Evolutionary conservation across 176 grass and related monocot genomes (phyloP).

Genomic region (Canna indica): DNA sequence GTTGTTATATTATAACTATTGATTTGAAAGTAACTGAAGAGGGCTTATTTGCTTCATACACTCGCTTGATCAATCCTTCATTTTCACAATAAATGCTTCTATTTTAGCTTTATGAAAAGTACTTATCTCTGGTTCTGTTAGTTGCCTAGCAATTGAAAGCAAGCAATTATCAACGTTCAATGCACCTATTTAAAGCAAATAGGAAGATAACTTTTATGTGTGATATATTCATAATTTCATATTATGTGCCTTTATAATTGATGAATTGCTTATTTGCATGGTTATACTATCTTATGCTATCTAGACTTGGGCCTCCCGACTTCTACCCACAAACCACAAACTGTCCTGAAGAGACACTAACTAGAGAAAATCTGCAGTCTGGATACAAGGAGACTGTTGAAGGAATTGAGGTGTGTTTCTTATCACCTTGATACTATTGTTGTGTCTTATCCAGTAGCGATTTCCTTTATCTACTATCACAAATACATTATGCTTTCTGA

Average conservation of each 20-base stretch:
- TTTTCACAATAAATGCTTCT: not conserved
- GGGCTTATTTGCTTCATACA: not conserved
- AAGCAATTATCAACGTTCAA: not conserved
- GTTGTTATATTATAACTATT: not conserved
- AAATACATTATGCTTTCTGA: not conserved
- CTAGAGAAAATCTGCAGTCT: slow-evolving; percentile 81
- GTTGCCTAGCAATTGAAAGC: not conserved
- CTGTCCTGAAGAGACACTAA: slow-evolving; percentile 99
- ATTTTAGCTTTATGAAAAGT: not conserved
- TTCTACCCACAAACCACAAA: slow-evolving; percentile 84
- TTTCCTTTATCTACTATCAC: not conserved
- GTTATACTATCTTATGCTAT: slow-evolving; percentile 17
- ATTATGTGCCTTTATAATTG: slow-evolving; percentile 1
- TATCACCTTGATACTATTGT: not conserved
- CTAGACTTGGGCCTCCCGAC: slow-evolving; percentile 92
- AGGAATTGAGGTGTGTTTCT: slow-evolving; percentile 84
- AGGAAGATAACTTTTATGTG: not conserved
- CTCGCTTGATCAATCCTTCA: not conserved
- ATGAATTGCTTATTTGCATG: slow-evolving; percentile 4
- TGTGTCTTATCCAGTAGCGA: not conserved
- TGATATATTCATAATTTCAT: not conserved
- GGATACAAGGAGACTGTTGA: slow-evolving; percentile 98
- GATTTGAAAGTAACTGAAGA: not conserved
- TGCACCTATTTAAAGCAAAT: not conserved
- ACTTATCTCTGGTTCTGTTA: not conserved